Conservation (phyloP, 2,329 filamentous ascomycete species). For the Xylaria sp. region DNA sequence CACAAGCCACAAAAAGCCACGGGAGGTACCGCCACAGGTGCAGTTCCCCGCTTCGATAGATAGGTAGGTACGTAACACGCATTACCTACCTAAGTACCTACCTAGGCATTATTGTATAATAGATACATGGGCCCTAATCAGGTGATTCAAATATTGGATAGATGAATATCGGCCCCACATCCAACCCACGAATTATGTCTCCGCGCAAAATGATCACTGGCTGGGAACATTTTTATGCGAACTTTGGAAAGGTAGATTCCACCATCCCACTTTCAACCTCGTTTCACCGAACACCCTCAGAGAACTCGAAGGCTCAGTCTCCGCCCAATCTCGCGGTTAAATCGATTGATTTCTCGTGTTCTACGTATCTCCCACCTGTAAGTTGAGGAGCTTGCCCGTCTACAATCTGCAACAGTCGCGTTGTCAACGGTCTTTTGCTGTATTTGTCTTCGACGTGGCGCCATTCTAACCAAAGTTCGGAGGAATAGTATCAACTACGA, state of each 20-base stretch:
- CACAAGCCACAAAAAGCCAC: constrained; percentile 13
- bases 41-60: neutral
- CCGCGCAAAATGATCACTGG: constrained; percentile 29
- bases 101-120: neutral
- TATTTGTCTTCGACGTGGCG: neutral
- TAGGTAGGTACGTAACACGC: neutral
- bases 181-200: constrained; percentile 26
- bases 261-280: constrained; percentile 42
- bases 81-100: too few species aligned
- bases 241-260: constrained; percentile 37
- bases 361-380: constrained; percentile 47
- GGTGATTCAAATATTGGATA: constrained; percentile 29
- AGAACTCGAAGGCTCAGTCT: constrained; percentile 99
- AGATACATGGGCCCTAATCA: constrained; percentile 36
- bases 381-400: constrained; percentile 43
- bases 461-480: constrained; percentile 27
- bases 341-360: constrained; percentile 99
- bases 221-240: constrained; percentile 27
- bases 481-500: constrained; percentile 52
- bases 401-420: neutral
- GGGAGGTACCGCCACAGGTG: neutral
- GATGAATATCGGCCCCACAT: constrained; percentile 22
- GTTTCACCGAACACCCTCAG: constrained; percentile 41
- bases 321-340: constrained; percentile 97
- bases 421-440: neutral